Evolutionary conservation across 352 stramenopile species (phyloP).

Genomic region (Poterioochromonas sp.): DNA sequence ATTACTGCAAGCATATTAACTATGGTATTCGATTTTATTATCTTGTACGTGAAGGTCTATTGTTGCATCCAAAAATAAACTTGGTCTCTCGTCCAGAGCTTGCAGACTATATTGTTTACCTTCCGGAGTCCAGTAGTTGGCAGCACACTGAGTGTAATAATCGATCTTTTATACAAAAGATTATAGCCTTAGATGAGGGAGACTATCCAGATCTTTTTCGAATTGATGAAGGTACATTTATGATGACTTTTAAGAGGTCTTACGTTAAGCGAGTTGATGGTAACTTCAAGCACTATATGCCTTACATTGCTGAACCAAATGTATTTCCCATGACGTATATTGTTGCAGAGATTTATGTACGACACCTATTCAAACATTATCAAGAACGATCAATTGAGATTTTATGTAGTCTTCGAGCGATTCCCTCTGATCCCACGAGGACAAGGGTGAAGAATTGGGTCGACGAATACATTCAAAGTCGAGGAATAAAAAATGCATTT

Average conservation of each 20-base stretch:
- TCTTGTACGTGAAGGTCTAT: slow-evolving; percentile 27
- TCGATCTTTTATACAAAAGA: not conserved
- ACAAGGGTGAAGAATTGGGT: slow-evolving; percentile 26
- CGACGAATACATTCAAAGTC: not conserved
- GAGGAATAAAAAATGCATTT: not conserved
- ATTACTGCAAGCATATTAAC: slow-evolving; percentile 27
- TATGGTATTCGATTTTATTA: slow-evolving; percentile 34
- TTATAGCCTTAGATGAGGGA: slow-evolving; percentile 35
- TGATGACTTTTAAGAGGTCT: slow-evolving; percentile 28
- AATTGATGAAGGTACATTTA: not conserved
- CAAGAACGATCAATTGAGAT: slow-evolving; percentile 29
- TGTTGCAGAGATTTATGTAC: slow-evolving; percentile 25
- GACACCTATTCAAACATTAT: not conserved
- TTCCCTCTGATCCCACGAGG: not conserved
- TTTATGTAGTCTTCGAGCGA: slow-evolving; percentile 32
- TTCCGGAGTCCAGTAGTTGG: slow-evolving; percentile 23
- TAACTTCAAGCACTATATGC: slow-evolving; percentile 24
- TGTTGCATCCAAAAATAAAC: slow-evolving; percentile 27
- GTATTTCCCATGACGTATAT: slow-evolving; percentile 26
- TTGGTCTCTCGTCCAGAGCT: not conserved
- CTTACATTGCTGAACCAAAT: not conserved
- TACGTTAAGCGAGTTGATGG: slow-evolving; percentile 22
- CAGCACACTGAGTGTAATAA: slow-evolving; percentile 5
- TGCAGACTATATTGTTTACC: slow-evolving; percentile 34
- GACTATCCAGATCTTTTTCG: slow-evolving; percentile 1